Percentiles rank a stretch among this genome's conserved stretches.
Evolutionary conservation across 495 filamentous ascomycete genomes (phyloP).

Genomic region (Recurvomyces mirabilis): DNA sequence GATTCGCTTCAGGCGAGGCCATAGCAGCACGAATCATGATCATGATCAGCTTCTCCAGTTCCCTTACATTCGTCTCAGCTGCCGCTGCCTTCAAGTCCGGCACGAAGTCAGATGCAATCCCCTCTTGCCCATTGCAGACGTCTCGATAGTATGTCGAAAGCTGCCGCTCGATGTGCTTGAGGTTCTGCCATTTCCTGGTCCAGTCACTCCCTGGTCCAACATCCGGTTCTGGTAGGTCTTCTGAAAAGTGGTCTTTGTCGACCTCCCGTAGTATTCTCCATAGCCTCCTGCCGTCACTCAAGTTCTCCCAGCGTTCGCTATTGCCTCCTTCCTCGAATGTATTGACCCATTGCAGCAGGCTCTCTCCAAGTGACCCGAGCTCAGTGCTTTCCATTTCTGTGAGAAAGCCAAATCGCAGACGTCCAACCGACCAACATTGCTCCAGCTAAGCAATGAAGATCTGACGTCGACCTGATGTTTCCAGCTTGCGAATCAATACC

Average conservation of each 20-base stretch:
- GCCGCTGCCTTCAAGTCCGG: constrained; percentile 53
- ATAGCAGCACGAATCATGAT: constrained; percentile 29
- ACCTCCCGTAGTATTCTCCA: constrained; percentile 55
- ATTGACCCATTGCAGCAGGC: constrained; percentile 21
- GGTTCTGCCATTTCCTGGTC: constrained; percentile 21
- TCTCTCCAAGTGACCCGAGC: too few relatives aligned
- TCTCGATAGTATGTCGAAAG: constrained; percentile 55
- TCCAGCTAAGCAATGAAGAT: too few relatives aligned
- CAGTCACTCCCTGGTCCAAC: constrained; percentile 22
- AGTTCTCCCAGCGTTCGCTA: constrained; percentile 39
- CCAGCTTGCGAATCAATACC: too few relatives aligned
- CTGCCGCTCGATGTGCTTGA: constrained; percentile 59
- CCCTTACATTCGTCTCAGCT: constrained; percentile 25
- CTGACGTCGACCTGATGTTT: too few relatives aligned
- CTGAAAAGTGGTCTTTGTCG: constrained; percentile 57
- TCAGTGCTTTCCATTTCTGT: too few relatives aligned
- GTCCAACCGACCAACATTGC: too few relatives aligned
- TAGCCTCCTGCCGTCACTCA: constrained; percentile 65
- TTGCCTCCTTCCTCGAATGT: constrained; percentile 10
- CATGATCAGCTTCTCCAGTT: constrained; percentile 23
- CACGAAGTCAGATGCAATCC: constrained; percentile 34
- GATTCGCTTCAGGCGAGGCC: constrained; percentile 27
- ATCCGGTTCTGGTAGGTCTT: constrained; percentile 46
- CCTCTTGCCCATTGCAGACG: constrained; percentile 18
- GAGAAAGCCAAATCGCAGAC: too few relatives aligned